Evolutionary conservation across 1,284 basidiomycete species (phyloP).

Genomic region (Apiotrichum brassicae): DNA sequence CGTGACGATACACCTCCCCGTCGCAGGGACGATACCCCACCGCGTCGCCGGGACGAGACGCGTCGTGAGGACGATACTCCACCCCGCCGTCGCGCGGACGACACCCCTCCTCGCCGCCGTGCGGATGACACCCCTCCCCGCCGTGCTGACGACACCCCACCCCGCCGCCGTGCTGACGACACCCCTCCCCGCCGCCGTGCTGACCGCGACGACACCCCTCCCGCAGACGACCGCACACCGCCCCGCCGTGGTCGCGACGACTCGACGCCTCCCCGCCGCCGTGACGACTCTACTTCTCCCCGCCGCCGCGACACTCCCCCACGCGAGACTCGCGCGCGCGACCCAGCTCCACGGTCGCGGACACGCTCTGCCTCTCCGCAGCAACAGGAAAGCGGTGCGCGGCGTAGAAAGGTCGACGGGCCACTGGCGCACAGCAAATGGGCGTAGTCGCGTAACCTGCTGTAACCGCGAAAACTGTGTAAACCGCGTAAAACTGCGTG

Average conservation of each 20-base stretch:
- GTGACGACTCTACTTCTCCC: background rate
- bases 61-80: slow-evolving; percentile 1
- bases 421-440: slow-evolving; percentile 14
- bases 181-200: slow-evolving; percentile 1
- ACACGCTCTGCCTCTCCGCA: slow-evolving; percentile 5
- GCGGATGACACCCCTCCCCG: slow-evolving; percentile 2
- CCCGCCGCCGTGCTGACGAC: slow-evolving; percentile 6
- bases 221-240: slow-evolving; percentile 6
- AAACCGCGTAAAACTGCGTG: too few species aligned
- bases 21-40: slow-evolving; percentile 1
- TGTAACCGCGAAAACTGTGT: too few species aligned
- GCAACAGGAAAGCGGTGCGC: background rate
- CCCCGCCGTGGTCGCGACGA: slow-evolving; percentile 7
- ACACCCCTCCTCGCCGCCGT: background rate
- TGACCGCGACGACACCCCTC: background rate
- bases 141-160: slow-evolving; percentile 4
- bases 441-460: slow-evolving; percentile 9
- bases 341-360: background rate
- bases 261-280: slow-evolving; percentile 1
- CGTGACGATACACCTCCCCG: slow-evolving; percentile 1
- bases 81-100: slow-evolving; percentile 2
- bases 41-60: slow-evolving; percentile 9
- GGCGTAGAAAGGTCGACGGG: slow-evolving; percentile 13
- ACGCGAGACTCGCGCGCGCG: background rate
- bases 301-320: background rate